phyloP scores from a whole-genome alignment of 805 yeast genomes.

The Lipomyces chichibuensis region DNA sequence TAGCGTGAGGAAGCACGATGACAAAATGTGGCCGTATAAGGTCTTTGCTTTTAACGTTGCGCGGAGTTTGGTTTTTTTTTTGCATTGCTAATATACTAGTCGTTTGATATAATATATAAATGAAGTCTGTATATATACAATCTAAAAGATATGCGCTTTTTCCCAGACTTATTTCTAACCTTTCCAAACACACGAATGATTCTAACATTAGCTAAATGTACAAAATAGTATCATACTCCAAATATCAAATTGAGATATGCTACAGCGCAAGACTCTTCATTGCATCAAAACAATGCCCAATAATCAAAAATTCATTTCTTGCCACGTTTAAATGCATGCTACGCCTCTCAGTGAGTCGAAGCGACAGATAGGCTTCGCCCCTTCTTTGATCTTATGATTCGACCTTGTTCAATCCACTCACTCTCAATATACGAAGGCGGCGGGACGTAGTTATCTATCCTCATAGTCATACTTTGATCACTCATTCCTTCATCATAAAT shows the following conservation, averaged over 20 bases:
- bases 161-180: no score
- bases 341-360: neutral
- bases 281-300: neutral
- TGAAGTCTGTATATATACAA: no score
- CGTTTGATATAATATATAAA: no score
- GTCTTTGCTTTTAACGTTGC: no score
- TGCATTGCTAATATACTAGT: no score
- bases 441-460: conserved; percentile 1
- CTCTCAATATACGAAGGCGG: conserved; percentile 23
- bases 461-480: neutral
- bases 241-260: no score
- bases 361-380: conserved; percentile 2
- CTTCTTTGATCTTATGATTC: neutral
- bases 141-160: no score
- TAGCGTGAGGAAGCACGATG: no score
- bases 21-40: no score
- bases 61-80: no score
- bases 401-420: conserved; percentile 10
- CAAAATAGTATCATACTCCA: neutral
- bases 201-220: neutral
- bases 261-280: neutral
- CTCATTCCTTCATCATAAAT: neutral
- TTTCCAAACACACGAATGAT: no score
- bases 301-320: neutral
- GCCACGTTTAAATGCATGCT: neutral